Evolutionary conservation across 78 protist species (phyloP).

Genomic region (Paulinella micropora): DNA sequence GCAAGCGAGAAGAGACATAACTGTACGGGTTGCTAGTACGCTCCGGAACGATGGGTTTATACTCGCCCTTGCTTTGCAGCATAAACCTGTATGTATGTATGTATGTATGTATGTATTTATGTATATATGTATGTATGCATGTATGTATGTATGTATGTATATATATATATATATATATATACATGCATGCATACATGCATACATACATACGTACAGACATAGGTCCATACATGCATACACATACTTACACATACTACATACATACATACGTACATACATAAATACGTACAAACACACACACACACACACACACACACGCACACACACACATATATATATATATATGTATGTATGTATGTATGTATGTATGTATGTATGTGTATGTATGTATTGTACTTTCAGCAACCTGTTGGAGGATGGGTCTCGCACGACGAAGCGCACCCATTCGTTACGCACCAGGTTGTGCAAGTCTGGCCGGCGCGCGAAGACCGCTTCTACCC

Average conservation of each 20-base stretch:
- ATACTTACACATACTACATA: no score
- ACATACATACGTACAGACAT: not conserved
- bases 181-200: not conserved
- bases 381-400: no score
- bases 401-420: not conserved
- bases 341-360: not conserved
- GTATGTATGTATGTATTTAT: no score
- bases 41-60: no score
- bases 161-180: not conserved
- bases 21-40: no score
- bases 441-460: conserved; percentile 4
- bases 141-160: not conserved
- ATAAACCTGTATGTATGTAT: no score
- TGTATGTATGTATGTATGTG: not conserved
- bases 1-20: no score
- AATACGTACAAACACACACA: no score
- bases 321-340: not conserved
- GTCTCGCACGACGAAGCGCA: not conserved
- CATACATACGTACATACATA: no score
- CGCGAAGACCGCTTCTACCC: not conserved
- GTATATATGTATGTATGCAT: not conserved
- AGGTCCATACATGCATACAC: no score
- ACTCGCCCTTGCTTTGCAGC: not conserved
- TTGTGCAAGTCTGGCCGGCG: not conserved
- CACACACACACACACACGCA: no score